Conservation (phyloP, 2,329 filamentous ascomycete species). For the Setomelanomma holmii region DNA sequence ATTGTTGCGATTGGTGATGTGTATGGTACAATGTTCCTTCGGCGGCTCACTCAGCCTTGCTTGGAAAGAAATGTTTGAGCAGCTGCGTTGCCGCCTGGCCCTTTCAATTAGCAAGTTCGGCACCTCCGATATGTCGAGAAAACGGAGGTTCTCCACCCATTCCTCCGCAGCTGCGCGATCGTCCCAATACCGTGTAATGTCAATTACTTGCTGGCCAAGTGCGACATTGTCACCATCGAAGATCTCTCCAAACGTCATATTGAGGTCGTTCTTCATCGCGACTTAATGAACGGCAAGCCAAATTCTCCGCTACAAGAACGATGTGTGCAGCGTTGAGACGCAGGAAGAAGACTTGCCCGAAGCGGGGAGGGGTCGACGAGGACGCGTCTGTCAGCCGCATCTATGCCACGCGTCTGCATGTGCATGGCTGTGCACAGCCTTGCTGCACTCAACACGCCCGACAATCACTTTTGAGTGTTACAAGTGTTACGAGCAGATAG, state of each 20-base stretch:
- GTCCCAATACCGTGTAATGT: slow-evolving; percentile 11
- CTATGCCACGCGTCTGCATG: no score
- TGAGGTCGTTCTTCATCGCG: slow-evolving; percentile 22
- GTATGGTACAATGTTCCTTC: slow-evolving; percentile 1
- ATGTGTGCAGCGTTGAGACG: no score
- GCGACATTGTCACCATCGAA: slow-evolving; percentile 14
- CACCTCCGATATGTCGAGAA: slow-evolving; percentile 22
- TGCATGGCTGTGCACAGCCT: no score
- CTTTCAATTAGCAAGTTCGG: slow-evolving; percentile 5
- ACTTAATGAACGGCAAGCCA: no score
- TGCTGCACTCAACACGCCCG: no score
- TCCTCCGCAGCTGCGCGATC: slow-evolving; percentile 14
- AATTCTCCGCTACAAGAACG: no score
- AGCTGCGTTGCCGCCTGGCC: background rate
- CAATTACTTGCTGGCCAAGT: slow-evolving; percentile 20
- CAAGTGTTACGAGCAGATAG: no score
- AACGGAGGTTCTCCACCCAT: slow-evolving; percentile 17
- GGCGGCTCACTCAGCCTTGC: background rate
- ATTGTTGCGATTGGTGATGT: slow-evolving; percentile 5
- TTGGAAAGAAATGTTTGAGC: no score
- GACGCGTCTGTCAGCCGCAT: no score
- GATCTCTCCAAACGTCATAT: slow-evolving; percentile 24
- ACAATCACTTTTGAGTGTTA: no score
- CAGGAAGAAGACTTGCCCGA: no score
- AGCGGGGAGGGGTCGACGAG: no score